Conservation (phyloP, 2,329 filamentous ascomycete genomes). For the Diaporthe sp. region DNA sequence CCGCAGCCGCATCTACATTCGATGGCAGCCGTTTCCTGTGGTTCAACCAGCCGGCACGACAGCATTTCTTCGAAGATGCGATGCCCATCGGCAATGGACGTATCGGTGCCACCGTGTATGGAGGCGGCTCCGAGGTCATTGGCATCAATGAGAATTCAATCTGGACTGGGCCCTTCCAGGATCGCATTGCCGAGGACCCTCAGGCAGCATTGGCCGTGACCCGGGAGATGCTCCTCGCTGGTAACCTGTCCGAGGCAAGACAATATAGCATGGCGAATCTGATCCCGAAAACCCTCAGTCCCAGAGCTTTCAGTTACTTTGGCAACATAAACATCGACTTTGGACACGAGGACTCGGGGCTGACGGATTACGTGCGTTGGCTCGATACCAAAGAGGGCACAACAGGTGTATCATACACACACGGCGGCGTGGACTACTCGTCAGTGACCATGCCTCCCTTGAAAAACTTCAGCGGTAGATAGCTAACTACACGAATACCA, state of each 20-base stretch:
- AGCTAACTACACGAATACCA: neutral
- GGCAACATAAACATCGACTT: conserved; percentile 11
- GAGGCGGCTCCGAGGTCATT: neutral
- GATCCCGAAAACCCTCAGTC: neutral
- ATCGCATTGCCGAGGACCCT: conserved; percentile 4
- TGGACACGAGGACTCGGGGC: neutral
- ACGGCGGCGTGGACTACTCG: neutral
- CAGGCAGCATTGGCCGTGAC: neutral
- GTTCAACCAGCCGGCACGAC: neutral
- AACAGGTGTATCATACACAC: conserved; percentile 1
- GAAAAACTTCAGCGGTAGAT: too few species aligned
- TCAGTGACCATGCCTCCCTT: neutral
- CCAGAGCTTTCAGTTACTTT: conserved; percentile 8
- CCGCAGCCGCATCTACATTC: neutral
- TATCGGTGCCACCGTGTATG: conserved; percentile 9
- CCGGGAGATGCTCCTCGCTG: neutral
- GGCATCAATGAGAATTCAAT: conserved; percentile 32
- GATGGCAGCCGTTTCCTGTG: conserved; percentile 12
- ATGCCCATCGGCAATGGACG: conserved; percentile 25
- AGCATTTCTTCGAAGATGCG: conserved; percentile 6
- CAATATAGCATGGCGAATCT: conserved; percentile 10
- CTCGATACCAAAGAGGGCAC: conserved; percentile 20
- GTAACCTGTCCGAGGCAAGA: conserved; percentile 1
- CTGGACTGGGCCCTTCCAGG: conserved; percentile 20
- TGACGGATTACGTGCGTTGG: conserved; percentile 8